Evolutionary conservation across 1,284 basidiomycete species (phyloP).

Genomic region (Apiotrichum gracile): DNA sequence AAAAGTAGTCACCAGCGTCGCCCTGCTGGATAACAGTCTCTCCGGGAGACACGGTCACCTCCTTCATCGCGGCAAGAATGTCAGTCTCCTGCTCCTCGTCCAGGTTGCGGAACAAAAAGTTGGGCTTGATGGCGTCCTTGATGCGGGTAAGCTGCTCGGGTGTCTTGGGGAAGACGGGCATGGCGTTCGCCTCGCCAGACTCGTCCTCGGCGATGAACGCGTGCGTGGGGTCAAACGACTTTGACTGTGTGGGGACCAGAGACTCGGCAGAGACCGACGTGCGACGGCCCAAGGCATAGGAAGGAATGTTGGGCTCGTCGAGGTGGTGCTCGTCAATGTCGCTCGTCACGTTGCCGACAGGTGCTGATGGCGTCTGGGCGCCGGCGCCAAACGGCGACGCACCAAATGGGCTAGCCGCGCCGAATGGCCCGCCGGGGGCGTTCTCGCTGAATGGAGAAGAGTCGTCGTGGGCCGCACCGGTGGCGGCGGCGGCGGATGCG

Average conservation of each 20-base stretch:
- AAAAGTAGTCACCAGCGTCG: conserved; percentile 95
- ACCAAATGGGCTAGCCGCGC: conserved; percentile 13
- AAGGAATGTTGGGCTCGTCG: conserved; percentile 38
- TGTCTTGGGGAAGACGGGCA: conserved; percentile 73
- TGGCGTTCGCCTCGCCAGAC: conserved; percentile 30
- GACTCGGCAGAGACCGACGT: conserved; percentile 97
- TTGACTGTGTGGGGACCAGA: conserved; percentile 68
- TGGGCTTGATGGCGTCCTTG: conserved; percentile 74
- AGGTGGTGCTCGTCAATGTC: conserved; percentile 16
- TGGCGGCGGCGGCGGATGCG: background rate
- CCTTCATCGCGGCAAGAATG: conserved; percentile 93
- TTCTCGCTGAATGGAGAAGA: conserved; percentile 27
- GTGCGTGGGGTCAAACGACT: conserved; percentile 19
- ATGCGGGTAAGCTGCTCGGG: conserved; percentile 81
- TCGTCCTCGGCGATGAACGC: conserved; percentile 37
- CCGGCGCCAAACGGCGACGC: conserved; percentile 38
- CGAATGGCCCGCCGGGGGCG: conserved; percentile 15
- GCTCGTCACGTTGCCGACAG: conserved; percentile 45
- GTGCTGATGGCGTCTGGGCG: conserved; percentile 54
- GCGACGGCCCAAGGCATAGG: conserved; percentile 76
- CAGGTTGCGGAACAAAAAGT: conserved; percentile 92
- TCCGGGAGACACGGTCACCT: conserved; percentile 64
- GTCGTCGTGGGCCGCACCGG: conserved; percentile 2
- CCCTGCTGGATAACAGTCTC: conserved; percentile 93
- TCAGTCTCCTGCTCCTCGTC: conserved; percentile 93